Evolutionary conservation across 1,284 basidiomycete species (phyloP), one percentile per base, ranked within the genome.

Genomic region (Ganoderma lucidum): DNA sequence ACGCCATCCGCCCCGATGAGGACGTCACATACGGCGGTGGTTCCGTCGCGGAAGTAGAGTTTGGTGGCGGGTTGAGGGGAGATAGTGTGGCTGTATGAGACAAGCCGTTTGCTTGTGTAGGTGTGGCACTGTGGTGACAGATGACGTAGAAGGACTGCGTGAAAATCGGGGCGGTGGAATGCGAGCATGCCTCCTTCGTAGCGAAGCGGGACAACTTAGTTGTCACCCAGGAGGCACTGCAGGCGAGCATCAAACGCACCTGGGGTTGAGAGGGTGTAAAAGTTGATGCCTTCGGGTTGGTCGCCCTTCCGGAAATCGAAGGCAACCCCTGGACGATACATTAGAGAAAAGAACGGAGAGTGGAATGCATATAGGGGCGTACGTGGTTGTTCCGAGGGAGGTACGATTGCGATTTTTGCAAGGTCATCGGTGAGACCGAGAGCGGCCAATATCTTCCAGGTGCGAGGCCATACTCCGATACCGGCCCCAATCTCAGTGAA

Each of bases 1-100:
- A 83, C 73, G 0, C 87, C 87, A 69, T 88, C 87, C 0, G 86
- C 85, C 10, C 65, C 65, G 48, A 88, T 77, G 19, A 88, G 80
- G 14, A 88, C 58, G 68, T 88, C 85, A 71, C 83, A 86, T 3
- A 78, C 75, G 2, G 83, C 81, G 0, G 77, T 78, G 1, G 81
- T 77, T 3, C 84, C 85, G 67, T 88, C 85, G 6, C 78, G 60
- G 71, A 88, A 88, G 15, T 76, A 69, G n/a, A 88, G 73, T 9
- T 61, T 61, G 9, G 59, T 61, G 59, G 59, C 59, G 6, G 71
- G 39, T 14, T 71, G 39, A 23, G 66, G 61, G 5, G 63, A 45
- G 28, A 15, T 51, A 41, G 44, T 35, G 30, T 84, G 81, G 14
- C 68, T 72, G 71, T 83, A 86, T 0, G 80, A 79, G 6, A 78